Evolutionary conservation across 2,329 filamentous ascomycete species (phyloP), one percentile per base, ranked within the genome.

Genomic region (Colletotrichum acutatum): DNA sequence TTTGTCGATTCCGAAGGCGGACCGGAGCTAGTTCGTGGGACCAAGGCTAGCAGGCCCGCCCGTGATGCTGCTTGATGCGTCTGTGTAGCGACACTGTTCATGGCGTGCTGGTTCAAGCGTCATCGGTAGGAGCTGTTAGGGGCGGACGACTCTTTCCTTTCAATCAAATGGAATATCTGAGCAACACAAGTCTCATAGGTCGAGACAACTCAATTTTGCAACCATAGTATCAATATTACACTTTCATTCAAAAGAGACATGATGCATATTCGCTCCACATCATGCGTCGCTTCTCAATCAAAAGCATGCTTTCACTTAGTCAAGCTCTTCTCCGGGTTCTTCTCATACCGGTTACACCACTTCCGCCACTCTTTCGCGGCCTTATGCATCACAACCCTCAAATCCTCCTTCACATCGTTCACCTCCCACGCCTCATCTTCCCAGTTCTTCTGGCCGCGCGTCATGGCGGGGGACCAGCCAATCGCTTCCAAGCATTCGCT

Each of bases 371-470:
- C 70, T 54, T 72, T 72, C 0, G 70, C 70, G 0, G 58, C 70
- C 70, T 72, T 72, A 66, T 72, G 70, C 66, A 72, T 70, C 1
- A 72, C 70, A 1, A 72, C 66, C 34, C 54, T 63, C 60, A 72
- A 12, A 6, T 72, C 70, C 46, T 72, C 59, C 60, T 72, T 72
- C 12, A 72, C 70, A 12, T 72, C 70, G 19, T 61, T 72, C 0
- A 69, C 54, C 54, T 72, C 70, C 70, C 70, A 72, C 3, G 66
- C 70, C 54, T 72, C 70, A 26, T 72, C 70, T 61, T 72, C 70
- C 70, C 70, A 72, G 54, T 72, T 72, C 54, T 72, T 42, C 56
- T 72, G 70, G 1, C 70, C 70, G 0, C 66, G 42, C 0, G 70
- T 72, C 11, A 30, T 32, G 8, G 70, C 60, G 0, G 70, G 70